phyloP scores from a whole-genome alignment of 805 yeast genomes.

The Saccharomyces eubayanus region DNA sequence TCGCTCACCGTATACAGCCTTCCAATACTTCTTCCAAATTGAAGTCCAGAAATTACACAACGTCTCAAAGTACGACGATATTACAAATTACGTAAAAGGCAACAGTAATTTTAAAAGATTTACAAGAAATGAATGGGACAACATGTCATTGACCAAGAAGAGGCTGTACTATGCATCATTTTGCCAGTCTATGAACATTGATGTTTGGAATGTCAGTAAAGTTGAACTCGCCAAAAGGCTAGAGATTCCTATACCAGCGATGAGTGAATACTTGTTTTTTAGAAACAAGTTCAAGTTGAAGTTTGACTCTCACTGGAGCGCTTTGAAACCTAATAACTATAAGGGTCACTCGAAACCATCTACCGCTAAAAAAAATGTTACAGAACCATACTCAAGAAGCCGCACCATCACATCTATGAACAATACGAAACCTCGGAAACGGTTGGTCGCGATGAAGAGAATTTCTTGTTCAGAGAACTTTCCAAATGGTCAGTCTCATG shows the following conservation, averaged over 20 bases:
- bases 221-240: conserved; percentile 19
- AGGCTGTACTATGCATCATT: conserved; percentile 20
- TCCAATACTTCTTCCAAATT: conserved; percentile 17
- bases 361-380: neutral
- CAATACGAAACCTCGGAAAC: neutral
- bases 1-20: conserved; percentile 14
- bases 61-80: conserved; percentile 1
- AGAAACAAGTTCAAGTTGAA: conserved; percentile 17
- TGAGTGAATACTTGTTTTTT: conserved; percentile 21
- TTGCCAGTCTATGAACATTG: conserved; percentile 12
- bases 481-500: neutral
- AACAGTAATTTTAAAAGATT: conserved; percentile 13
- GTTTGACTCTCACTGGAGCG: conserved; percentile 11
- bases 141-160: conserved; percentile 13
- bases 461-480: neutral
- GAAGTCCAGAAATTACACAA: conserved; percentile 9
- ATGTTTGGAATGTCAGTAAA: conserved; percentile 9
- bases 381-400: neutral
- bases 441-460: neutral
- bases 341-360: neutral
- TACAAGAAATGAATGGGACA: conserved; percentile 21
- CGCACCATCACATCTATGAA: neutral
- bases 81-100: conserved; percentile 3
- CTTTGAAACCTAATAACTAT: conserved; percentile 4
- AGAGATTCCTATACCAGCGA: conserved; percentile 18